Conservation (phyloP, 176 grass and related monocot genomes). For the Paspalum notatum region DNA sequence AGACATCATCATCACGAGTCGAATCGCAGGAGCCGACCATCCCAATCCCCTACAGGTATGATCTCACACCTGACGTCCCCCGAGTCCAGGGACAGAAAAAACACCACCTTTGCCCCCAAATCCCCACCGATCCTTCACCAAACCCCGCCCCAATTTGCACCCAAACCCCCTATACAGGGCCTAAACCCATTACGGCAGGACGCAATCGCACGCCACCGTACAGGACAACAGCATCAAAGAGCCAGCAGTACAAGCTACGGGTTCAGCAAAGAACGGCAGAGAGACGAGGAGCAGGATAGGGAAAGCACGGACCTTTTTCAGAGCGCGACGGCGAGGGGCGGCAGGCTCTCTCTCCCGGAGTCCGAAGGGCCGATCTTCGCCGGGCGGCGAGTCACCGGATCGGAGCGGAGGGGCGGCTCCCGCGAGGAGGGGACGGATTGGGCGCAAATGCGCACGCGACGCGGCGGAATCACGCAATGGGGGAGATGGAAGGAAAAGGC, state of each 20-base stretch:
- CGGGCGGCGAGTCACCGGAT: no score
- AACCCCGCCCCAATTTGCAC: not conserved
- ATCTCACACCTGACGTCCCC: not conserved
- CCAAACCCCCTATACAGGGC: not conserved
- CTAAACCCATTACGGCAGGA: not conserved
- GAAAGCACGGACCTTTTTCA: constrained; percentile 28
- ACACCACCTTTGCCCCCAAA: not conserved
- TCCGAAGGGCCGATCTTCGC: constrained; percentile 10
- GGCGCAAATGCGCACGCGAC: constrained; percentile 31
- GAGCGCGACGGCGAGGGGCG: not conserved
- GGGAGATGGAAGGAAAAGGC: not conserved
- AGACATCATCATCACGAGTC: not conserved
- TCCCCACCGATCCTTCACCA: constrained; percentile 10
- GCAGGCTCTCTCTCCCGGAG: not conserved
- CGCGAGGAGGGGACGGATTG: not conserved
- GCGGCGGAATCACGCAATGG: not conserved
- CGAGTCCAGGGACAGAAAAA: not conserved
- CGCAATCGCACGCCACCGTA: not conserved
- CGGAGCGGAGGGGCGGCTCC: not conserved
- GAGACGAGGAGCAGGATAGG: not conserved
- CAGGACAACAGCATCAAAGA: not conserved
- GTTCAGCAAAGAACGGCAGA: not conserved
- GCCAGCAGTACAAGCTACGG: not conserved
- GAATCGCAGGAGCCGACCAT: not conserved
- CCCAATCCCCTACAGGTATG: not conserved